These are phyloP conservation scores for Alternaria ethzedia DNA, from an alignment of 2,329 filamentous ascomycete species.

Conservation along the genomic window DNA sequence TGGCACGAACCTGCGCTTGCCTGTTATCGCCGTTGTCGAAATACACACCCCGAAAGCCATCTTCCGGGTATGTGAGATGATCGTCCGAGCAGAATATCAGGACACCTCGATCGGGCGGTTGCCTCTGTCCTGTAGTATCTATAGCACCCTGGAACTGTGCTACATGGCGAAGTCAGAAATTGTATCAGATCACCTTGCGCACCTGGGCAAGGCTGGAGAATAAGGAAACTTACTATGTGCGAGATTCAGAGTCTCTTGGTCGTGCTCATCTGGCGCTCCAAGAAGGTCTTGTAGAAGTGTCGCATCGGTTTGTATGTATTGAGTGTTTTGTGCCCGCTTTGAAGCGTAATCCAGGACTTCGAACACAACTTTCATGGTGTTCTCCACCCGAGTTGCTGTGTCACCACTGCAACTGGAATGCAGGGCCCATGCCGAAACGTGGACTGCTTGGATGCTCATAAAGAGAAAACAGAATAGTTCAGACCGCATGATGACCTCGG, in stretches of 20 bases:
- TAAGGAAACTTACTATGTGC: background rate
- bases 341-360: background rate
- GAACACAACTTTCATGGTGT: background rate
- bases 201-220: background rate
- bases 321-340: background rate
- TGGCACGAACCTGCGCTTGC: background rate
- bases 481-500: background rate
- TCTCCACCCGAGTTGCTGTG: background rate
- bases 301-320: background rate
- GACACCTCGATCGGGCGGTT: background rate
- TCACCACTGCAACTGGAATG: background rate
- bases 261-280: background rate
- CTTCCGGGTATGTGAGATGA: background rate
- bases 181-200: no score
- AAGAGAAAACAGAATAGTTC: background rate
- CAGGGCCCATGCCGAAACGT: background rate
- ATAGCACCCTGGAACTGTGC: background rate
- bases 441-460: background rate
- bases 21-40: background rate
- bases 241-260: background rate
- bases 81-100: background rate
- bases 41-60: background rate
- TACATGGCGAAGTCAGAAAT: background rate
- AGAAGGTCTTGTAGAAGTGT: background rate
- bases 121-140: background rate